Percentiles rank a stretch among this genome's conserved stretches.
These are phyloP conservation scores for Phytophthora palmivora DNA, from an alignment of 352 stramenopile genomes.

Conservation along the genomic window DNA sequence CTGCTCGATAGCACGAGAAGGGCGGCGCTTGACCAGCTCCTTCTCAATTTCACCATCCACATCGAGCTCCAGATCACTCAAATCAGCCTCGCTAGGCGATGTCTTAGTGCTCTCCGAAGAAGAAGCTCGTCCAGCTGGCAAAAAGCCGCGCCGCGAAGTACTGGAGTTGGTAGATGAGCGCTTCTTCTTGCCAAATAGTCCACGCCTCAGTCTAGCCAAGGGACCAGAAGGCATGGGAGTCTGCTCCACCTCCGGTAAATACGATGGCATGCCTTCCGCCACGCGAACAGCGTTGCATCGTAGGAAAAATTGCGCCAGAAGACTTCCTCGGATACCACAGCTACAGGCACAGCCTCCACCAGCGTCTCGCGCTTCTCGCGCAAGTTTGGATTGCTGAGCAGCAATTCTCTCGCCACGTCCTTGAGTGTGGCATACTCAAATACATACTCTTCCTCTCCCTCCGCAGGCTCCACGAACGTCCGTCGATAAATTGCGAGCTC, in stretches of 20 bases:
- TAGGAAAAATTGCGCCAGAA: slow-evolving; percentile 85
- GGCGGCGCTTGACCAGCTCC: slow-evolving; percentile 62
- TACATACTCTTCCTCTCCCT: slow-evolving; percentile 70
- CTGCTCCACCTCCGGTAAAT: slow-evolving; percentile 53
- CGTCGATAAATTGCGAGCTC: slow-evolving; percentile 67
- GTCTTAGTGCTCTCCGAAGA: slow-evolving; percentile 44
- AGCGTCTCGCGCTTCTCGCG: slow-evolving; percentile 65
- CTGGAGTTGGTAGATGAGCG: slow-evolving; percentile 40
- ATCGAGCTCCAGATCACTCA: slow-evolving; percentile 70
- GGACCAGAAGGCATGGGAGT: slow-evolving; percentile 24
- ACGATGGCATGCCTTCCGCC: slow-evolving; percentile 44
- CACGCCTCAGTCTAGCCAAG: slow-evolving; percentile 61
- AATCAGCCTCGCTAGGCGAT: slow-evolving; percentile 35
- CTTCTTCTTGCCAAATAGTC: slow-evolving; percentile 56
- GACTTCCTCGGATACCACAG: slow-evolving; percentile 54
- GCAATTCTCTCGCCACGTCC: slow-evolving; percentile 50
- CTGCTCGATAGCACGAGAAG: slow-evolving; percentile 51
- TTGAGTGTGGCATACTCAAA: slow-evolving; percentile 65
- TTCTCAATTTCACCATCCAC: slow-evolving; percentile 79
- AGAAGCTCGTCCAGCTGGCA: slow-evolving; percentile 30
- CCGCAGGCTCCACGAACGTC: slow-evolving; percentile 66
- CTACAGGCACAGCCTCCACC: slow-evolving; percentile 39
- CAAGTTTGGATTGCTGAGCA: slow-evolving; percentile 65
- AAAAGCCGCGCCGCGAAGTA: slow-evolving; percentile 45
- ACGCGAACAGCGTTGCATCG: slow-evolving; percentile 66